phyloP scores from a whole-genome alignment of 2,329 filamentous ascomycete genomes.

The Pseudogymnoascus sp. region DNA sequence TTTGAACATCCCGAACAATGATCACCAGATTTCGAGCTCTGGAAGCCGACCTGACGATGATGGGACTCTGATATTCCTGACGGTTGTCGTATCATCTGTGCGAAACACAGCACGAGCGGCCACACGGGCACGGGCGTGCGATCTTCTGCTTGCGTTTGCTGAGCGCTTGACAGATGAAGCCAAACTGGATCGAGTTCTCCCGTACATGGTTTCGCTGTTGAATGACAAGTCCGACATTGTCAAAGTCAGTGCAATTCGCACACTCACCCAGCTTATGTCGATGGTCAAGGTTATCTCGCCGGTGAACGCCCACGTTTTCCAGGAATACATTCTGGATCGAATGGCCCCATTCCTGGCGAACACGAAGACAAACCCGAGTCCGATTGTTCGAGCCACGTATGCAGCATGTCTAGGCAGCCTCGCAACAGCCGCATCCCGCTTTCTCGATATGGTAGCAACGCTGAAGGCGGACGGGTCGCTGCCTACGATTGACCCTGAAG shows the following conservation, averaged over 20 bases:
- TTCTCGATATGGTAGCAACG: slow-evolving; percentile 86
- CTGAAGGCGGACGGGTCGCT: slow-evolving; percentile 77
- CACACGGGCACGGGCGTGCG: slow-evolving; percentile 82
- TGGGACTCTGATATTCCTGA: slow-evolving; percentile 86
- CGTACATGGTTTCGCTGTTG: slow-evolving; percentile 77
- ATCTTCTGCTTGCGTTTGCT: slow-evolving; percentile 84
- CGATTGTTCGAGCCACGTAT: slow-evolving; percentile 81
- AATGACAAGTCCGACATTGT: slow-evolving; percentile 79
- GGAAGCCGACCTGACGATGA: slow-evolving; percentile 66
- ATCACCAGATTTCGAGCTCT: slow-evolving; percentile 58
- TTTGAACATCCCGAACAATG: slow-evolving; percentile 79
- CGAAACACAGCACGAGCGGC: slow-evolving; percentile 82
- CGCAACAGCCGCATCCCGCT: slow-evolving; percentile 74
- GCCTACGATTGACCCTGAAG: slow-evolving; percentile 67
- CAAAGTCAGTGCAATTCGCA: slow-evolving; percentile 74
- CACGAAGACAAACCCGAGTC: slow-evolving; percentile 48
- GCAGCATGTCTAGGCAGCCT: slow-evolving; percentile 86
- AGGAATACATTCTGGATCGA: slow-evolving; percentile 60
- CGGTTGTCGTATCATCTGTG: slow-evolving; percentile 78
- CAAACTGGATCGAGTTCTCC: slow-evolving; percentile 86
- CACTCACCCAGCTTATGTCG: slow-evolving; percentile 80
- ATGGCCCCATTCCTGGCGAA: slow-evolving; percentile 54
- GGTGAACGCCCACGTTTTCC: slow-evolving; percentile 62
- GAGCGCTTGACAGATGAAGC: slow-evolving; percentile 90
- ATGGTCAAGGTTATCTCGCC: slow-evolving; percentile 83